A percentile compares a stretch with the other conserved stretches of the same genome.
phyloP scores from a whole-genome alignment of 257 asterid genomes.

The Vinca minor region DNA sequence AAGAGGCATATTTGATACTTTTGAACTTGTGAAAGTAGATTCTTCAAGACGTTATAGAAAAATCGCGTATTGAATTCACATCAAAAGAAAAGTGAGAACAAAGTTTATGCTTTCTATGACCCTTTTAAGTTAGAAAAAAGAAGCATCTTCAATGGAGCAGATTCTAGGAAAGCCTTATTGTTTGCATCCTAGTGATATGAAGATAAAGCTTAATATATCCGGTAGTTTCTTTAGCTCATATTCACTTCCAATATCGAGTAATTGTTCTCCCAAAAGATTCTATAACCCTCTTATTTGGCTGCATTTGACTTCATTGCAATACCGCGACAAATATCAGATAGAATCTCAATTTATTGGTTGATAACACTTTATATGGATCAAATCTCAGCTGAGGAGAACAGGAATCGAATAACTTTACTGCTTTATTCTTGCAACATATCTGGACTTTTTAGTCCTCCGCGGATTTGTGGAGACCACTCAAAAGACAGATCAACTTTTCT shows the following conservation, averaged over 20 bases:
- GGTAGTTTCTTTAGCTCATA: not conserved
- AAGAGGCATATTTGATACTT: slow-evolving; percentile 21
- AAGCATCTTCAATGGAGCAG: no score
- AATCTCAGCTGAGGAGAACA: not conserved
- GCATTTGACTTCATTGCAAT: slow-evolving; percentile 4
- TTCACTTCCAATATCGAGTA: not conserved
- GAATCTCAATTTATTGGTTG: slow-evolving; percentile 2
- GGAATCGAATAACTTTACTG: not conserved
- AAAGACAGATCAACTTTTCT: not conserved
- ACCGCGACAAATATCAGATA: not conserved
- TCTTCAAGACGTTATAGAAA: slow-evolving; percentile 19
- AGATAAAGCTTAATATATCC: not conserved
- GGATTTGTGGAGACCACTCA: slow-evolving; percentile 4
- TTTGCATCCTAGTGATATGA: slow-evolving; percentile 8
- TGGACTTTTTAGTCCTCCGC: not conserved
- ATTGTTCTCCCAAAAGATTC: not conserved
- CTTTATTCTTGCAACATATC: not conserved
- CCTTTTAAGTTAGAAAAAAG: no score
- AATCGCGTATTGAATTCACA: slow-evolving; percentile 12
- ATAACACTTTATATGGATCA: not conserved
- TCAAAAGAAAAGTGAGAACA: slow-evolving; percentile 21
- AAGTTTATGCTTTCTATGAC: slow-evolving; percentile 22
- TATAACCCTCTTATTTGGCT: not conserved
- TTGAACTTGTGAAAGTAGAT: slow-evolving; percentile 32
- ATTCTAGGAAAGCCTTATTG: slow-evolving; percentile 12